Percentiles rank a stretch among this genome's conserved stretches.
These are phyloP conservation scores for Epichloe brachyelytri DNA, from an alignment of 2,329 filamentous ascomycete genomes.

Conservation along the genomic window DNA sequence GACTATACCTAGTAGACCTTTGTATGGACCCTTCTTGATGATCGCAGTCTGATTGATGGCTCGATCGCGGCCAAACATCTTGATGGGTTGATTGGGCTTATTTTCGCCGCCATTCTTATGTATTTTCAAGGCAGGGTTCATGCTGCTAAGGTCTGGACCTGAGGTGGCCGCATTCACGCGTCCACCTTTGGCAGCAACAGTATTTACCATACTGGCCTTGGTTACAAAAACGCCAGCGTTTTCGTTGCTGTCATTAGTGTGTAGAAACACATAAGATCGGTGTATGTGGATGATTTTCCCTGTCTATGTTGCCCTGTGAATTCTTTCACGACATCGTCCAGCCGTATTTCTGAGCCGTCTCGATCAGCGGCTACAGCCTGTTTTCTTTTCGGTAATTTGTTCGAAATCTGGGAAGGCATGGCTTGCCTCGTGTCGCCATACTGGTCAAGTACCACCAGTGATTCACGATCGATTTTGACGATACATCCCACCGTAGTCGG, in stretches of 20 bases:
- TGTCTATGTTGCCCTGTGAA: constrained; percentile 71
- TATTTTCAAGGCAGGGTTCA: constrained; percentile 82
- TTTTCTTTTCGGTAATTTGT: constrained; percentile 71
- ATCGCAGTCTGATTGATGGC: constrained; percentile 86
- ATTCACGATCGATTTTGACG: constrained; percentile 90
- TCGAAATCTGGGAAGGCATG: constrained; percentile 83
- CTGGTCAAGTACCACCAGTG: constrained; percentile 80
- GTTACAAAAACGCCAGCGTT: constrained; percentile 86
- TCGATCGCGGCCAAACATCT: constrained; percentile 66
- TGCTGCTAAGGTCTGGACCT: constrained; percentile 72
- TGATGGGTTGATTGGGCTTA: constrained; percentile 48
- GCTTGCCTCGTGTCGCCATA: constrained; percentile 71
- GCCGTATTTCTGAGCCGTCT: constrained; percentile 82
- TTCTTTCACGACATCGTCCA: constrained; percentile 88
- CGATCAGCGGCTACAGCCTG: constrained; percentile 84
- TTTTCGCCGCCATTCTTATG: constrained; percentile 44
- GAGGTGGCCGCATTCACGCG: constrained; percentile 46
- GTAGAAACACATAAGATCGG: constrained; percentile 80
- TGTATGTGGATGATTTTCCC: constrained; percentile 87
- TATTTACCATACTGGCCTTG: constrained; percentile 72
- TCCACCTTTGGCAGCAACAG: constrained; percentile 87
- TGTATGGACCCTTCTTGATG: constrained; percentile 77
- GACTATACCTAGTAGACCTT: constrained; percentile 86
- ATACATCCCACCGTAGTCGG: constrained; percentile 85
- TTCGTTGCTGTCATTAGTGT: constrained; percentile 71